Evolutionary conservation across 1,284 basidiomycete genomes (phyloP).

Genomic region (Volvariella volvacea): DNA sequence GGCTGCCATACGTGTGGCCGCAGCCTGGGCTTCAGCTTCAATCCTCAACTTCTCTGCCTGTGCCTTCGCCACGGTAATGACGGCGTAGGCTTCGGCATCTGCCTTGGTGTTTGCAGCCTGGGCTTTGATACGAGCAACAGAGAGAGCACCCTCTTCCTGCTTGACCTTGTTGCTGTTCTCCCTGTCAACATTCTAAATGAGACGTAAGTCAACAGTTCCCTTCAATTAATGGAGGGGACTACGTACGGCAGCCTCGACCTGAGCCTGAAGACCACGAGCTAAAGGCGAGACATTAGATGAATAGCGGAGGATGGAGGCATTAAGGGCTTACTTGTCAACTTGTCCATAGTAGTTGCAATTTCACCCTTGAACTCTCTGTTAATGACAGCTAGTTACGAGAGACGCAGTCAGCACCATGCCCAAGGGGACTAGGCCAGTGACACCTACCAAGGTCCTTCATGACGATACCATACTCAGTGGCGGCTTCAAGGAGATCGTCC

Average conservation of each 20-base stretch:
- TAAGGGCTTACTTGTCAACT: slow-evolving; percentile 48
- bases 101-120: slow-evolving; percentile 63
- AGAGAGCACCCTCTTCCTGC: slow-evolving; percentile 70
- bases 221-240: slow-evolving; percentile 2
- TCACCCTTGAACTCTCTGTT: slow-evolving; percentile 80
- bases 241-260: slow-evolving; percentile 75
- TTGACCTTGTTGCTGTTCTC: slow-evolving; percentile 83
- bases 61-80: slow-evolving; percentile 69
- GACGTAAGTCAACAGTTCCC: neutral
- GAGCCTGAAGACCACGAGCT: slow-evolving; percentile 70
- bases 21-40: slow-evolving; percentile 66
- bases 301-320: neutral
- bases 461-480: slow-evolving; percentile 73
- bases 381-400: slow-evolving; percentile 54
- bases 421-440: neutral
- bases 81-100: slow-evolving; percentile 65
- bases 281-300: slow-evolving; percentile 1
- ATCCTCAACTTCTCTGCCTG: slow-evolving; percentile 64
- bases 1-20: slow-evolving; percentile 64
- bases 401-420: neutral
- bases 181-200: slow-evolving; percentile 65
- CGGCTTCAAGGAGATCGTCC: slow-evolving; percentile 75
- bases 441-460: slow-evolving; percentile 65
- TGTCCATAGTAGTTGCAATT: slow-evolving; percentile 78
- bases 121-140: slow-evolving; percentile 70